Percentiles rank a stretch among this genome's conserved stretches.
phyloP scores from a whole-genome alignment of 495 filamentous ascomycete species.

The Delitschia confertaspora region DNA sequence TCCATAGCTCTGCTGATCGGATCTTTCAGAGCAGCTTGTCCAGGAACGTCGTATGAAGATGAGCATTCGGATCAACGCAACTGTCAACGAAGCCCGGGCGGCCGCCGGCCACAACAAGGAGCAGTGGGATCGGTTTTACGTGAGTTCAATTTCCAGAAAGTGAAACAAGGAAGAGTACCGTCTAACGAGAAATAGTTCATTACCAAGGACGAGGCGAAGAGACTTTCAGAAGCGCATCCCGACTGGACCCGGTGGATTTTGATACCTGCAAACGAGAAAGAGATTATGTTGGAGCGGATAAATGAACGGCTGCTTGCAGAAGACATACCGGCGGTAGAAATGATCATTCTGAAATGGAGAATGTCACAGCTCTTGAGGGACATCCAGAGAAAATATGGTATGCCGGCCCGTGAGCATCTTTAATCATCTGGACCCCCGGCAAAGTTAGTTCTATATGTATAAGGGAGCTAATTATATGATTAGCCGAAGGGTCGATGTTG shows the following conservation, averaged over 20 bases:
- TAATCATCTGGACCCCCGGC: conserved; percentile 7
- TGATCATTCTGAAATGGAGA: conserved; percentile 22
- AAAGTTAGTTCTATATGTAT: conserved; percentile 11
- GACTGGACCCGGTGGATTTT: conserved; percentile 19
- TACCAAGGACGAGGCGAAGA: conserved; percentile 19
- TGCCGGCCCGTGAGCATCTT: conserved; percentile 4
- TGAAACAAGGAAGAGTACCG: not conserved
- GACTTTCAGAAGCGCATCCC: conserved; percentile 15
- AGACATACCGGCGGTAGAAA: conserved; percentile 17
- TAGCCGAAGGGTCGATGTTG: conserved; percentile 25
- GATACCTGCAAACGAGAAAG: conserved; percentile 23
- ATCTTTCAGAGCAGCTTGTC: conserved; percentile 2
- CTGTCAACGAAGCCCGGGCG: conserved; percentile 7
- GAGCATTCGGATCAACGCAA: conserved; percentile 19
- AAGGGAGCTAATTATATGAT: conserved; percentile 18
- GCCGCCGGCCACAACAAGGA: conserved; percentile 18
- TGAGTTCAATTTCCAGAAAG: conserved; percentile 14
- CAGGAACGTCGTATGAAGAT: conserved; percentile 5
- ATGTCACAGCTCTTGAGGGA: conserved; percentile 20
- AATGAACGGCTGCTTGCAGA: conserved; percentile 19
- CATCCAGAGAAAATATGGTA: conserved; percentile 20
- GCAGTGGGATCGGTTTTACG: conserved; percentile 25
- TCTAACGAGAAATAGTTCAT: conserved; percentile 15
- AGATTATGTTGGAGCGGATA: conserved; percentile 14
- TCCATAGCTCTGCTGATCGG: conserved; percentile 8